Evolutionary conservation across 2,329 filamentous ascomycete genomes (phyloP).

Genomic region (Magnaporthales sp.): DNA sequence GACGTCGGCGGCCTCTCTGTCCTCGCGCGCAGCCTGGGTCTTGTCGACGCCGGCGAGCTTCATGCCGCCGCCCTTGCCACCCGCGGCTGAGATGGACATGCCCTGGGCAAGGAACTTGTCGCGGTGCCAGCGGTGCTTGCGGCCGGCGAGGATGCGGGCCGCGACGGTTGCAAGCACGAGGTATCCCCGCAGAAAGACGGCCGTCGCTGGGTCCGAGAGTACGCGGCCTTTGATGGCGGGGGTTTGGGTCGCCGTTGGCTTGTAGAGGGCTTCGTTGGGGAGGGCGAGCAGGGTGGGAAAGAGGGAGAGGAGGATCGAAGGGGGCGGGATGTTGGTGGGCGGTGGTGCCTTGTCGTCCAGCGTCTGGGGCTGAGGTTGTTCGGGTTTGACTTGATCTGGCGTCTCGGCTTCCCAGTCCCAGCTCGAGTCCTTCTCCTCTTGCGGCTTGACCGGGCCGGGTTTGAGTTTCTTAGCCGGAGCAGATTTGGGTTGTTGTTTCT

Average conservation of each 20-base stretch:
- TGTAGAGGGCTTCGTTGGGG: conserved; percentile 56
- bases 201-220: conserved; percentile 51
- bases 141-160: conserved; percentile 74
- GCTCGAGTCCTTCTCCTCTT: conserved; percentile 12
- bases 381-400: background rate
- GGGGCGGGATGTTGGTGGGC: conserved; percentile 83
- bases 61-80: conserved; percentile 71
- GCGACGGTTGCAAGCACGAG: conserved; percentile 57
- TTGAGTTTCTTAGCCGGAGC: background rate
- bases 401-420: conserved; percentile 42
- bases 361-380: conserved; percentile 8
- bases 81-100: conserved; percentile 76
- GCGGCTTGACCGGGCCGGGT: background rate
- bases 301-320: conserved; percentile 69
- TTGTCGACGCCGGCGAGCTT: conserved; percentile 83
- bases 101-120: conserved; percentile 77
- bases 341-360: conserved; percentile 36
- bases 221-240: conserved; percentile 52
- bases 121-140: conserved; percentile 82
- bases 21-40: conserved; percentile 71
- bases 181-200: conserved; percentile 56
- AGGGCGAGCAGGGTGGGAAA: conserved; percentile 64
- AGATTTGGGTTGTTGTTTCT: background rate
- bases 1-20: conserved; percentile 75
- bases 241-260: conserved; percentile 42